Percentiles rank a stretch among this genome's conserved stretches.
These are phyloP conservation scores for Ligustrum vulgare DNA, from an alignment of 257 asterid genomes.

Conservation along the genomic window DNA sequence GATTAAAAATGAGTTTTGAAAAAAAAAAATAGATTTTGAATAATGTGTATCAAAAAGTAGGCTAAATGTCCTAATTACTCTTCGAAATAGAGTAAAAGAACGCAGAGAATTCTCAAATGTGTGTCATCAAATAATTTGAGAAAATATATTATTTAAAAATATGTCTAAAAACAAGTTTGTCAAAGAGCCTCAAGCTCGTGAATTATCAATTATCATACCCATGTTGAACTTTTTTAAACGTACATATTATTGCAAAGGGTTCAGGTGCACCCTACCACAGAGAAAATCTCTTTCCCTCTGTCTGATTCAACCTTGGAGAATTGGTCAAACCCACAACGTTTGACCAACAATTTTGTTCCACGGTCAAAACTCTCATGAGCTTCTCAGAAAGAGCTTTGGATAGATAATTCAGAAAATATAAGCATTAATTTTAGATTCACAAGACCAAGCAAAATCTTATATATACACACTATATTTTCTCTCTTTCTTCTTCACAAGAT, in stretches of 20 bases:
- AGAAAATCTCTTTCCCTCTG: conserved; percentile 7
- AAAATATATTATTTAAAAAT: no score
- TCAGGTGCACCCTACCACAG: background rate
- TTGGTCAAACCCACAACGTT: conserved; percentile 36
- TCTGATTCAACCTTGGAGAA: conserved; percentile 40
- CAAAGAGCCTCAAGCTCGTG: no score
- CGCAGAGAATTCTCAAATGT: no score
- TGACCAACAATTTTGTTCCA: conserved; percentile 9
- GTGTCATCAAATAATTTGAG: no score
- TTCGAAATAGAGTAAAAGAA: no score
- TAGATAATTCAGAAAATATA: background rate
- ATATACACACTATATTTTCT: background rate
- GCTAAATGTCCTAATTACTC: no score
- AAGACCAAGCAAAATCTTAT: background rate
- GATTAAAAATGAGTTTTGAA: no score
- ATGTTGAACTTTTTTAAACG: no score
- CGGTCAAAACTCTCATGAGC: background rate
- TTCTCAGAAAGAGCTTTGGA: background rate
- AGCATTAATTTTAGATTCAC: background rate
- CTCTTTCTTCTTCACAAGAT: background rate
- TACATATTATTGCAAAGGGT: background rate
- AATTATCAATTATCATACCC: no score
- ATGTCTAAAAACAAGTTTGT: no score
- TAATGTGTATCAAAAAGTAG: no score
- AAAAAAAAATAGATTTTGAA: no score